A percentile compares a stretch with the other conserved stretches of the same genome.
phyloP scores from a whole-genome alignment of 768 basidiomycete species.

The Trametes cinnabarina region DNA sequence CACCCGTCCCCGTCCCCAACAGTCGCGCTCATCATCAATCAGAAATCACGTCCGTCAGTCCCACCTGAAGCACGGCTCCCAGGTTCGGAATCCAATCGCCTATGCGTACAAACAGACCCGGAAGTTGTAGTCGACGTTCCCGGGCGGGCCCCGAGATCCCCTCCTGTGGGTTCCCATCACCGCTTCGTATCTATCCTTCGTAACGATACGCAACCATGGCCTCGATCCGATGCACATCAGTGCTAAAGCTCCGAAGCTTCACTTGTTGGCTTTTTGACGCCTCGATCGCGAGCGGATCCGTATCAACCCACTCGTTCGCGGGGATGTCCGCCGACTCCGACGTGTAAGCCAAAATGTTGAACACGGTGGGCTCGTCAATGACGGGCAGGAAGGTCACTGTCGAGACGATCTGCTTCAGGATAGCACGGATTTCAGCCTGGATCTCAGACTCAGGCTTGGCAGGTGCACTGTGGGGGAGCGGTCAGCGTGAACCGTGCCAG shows the following conservation, averaged over 20 bases:
- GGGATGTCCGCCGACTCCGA: constrained; percentile 90
- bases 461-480: constrained; percentile 39
- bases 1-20: constrained; percentile 4
- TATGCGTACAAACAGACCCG: neutral
- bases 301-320: constrained; percentile 93
- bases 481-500: neutral
- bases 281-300: constrained; percentile 89
- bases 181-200: constrained; percentile 53
- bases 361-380: constrained; percentile 91
- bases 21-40: constrained; percentile 13
- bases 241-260: constrained; percentile 94
- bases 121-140: neutral
- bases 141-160: constrained; percentile 7
- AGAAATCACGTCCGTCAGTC: constrained; percentile 1
- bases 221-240: constrained; percentile 96
- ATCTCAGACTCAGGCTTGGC: constrained; percentile 85
- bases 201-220: constrained; percentile 98
- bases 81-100: constrained; percentile 12
- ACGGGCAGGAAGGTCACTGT: constrained; percentile 96
- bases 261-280: constrained; percentile 91
- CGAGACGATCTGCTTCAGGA: constrained; percentile 96
- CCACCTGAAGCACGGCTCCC: neutral
- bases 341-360: constrained; percentile 97
- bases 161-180: neutral
- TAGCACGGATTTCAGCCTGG: constrained; percentile 95